phyloP scores from a whole-genome alignment of 768 basidiomycete genomes.

The Psilocybe subaeruginosa region DNA sequence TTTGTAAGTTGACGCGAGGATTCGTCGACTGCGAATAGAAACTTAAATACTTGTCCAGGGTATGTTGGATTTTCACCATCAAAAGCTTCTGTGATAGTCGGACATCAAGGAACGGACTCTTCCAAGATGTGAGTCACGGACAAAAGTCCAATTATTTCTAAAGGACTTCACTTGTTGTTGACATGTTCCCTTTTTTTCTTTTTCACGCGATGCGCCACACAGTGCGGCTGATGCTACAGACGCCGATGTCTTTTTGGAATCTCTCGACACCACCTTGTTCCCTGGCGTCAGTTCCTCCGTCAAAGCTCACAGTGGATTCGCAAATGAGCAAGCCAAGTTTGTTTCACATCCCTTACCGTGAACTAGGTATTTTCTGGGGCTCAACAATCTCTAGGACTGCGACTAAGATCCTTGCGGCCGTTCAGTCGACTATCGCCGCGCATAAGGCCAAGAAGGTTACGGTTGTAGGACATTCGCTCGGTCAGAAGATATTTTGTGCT shows the following conservation, averaged over 20 bases:
- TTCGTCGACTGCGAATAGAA: not conserved
- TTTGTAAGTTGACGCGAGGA: slow-evolving; percentile 32
- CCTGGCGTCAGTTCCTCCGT: slow-evolving; percentile 45
- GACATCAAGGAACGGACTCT: slow-evolving; percentile 46
- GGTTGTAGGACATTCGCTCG: slow-evolving; percentile 50
- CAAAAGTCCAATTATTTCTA: not conserved
- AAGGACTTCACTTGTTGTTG: no score
- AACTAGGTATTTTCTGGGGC: not conserved
- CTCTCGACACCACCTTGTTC: slow-evolving; percentile 42
- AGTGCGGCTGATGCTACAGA: slow-evolving; percentile 45
- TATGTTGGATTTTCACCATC: slow-evolving; percentile 35
- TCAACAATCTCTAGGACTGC: slow-evolving; percentile 37
- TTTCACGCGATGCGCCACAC: not conserved
- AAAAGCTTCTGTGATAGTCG: slow-evolving; percentile 38
- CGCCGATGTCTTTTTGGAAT: slow-evolving; percentile 32
- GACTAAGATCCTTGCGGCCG: slow-evolving; percentile 40
- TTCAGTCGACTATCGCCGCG: slow-evolving; percentile 35
- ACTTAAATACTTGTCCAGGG: slow-evolving; percentile 9
- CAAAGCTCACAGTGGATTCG: slow-evolving; percentile 49
- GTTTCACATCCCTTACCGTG: slow-evolving; percentile 4
- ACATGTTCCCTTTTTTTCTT: not conserved
- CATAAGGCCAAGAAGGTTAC: slow-evolving; percentile 41
- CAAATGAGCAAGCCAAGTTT: slow-evolving; percentile 42
- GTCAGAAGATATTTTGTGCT: slow-evolving; percentile 16
- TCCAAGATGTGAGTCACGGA: slow-evolving; percentile 31